phyloP scores from a whole-genome alignment of 2,329 filamentous ascomycete genomes.

The Leptographium lundbergii region DNA sequence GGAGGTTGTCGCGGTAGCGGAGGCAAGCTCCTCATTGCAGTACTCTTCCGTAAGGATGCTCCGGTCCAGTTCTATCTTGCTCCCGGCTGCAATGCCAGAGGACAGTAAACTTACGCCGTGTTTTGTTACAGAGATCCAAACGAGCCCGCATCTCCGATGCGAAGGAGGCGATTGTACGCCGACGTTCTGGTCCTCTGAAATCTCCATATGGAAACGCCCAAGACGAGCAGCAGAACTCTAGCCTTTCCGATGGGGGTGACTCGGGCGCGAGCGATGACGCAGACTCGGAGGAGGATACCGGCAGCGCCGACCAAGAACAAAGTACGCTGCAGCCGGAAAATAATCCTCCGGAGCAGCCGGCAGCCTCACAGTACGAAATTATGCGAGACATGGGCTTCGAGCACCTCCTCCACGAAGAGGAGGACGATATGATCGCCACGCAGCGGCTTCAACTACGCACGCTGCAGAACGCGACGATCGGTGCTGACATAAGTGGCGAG shows the following conservation, averaged over 20 bases:
- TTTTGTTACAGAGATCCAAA: slow-evolving; percentile 16
- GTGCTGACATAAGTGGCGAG: slow-evolving; percentile 29
- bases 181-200: neutral
- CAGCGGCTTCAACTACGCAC: slow-evolving; percentile 43
- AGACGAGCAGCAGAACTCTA: neutral
- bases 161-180: slow-evolving; percentile 4
- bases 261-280: neutral
- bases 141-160: slow-evolving; percentile 23
- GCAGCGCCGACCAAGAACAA: slow-evolving; percentile 7
- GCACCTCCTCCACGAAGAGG: slow-evolving; percentile 42
- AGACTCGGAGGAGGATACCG: neutral
- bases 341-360: slow-evolving; percentile 18
- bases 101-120: neutral
- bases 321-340: slow-evolving; percentile 6
- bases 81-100: neutral
- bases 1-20: slow-evolving; percentile 22
- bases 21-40: slow-evolving; percentile 28
- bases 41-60: slow-evolving; percentile 23
- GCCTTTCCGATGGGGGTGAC: slow-evolving; percentile 6
- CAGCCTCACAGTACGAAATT: slow-evolving; percentile 48
- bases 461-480: slow-evolving; percentile 9
- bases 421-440: slow-evolving; percentile 51
- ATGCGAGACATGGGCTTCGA: slow-evolving; percentile 46
- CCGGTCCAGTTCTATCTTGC: neutral
- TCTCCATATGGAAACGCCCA: neutral